Evolutionary conservation across 768 basidiomycete genomes (phyloP).

Genomic region (Megacollybia marginata): DNA sequence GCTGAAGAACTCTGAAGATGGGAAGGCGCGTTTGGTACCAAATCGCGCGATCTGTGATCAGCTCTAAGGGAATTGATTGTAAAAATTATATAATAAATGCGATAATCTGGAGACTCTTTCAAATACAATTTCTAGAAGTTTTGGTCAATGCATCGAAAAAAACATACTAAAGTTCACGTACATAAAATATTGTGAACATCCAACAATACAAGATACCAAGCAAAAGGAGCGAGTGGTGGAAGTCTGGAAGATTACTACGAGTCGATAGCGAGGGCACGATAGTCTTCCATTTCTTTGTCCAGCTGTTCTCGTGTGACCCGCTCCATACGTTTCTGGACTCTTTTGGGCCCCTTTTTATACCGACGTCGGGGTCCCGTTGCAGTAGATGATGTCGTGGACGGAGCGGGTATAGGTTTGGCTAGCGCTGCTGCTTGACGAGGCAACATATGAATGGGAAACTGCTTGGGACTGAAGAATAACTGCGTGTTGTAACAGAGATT

Average conservation of each 20-base stretch:
- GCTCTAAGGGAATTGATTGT: too few relatives aligned
- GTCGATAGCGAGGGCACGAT: constrained; percentile 36
- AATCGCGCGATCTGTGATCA: too few relatives aligned
- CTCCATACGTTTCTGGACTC: constrained; percentile 49
- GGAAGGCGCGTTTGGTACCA: too few relatives aligned
- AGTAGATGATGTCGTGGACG: background rate
- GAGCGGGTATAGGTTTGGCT: constrained; percentile 8
- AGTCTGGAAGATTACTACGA: constrained; percentile 16
- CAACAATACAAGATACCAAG: constrained; percentile 4
- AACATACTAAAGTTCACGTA: too few relatives aligned
- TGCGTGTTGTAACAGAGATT: too few relatives aligned
- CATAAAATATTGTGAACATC: background rate
- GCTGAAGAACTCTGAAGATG: too few relatives aligned
- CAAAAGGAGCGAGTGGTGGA: constrained; percentile 2
- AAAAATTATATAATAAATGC: too few relatives aligned
- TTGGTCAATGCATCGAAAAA: too few relatives aligned
- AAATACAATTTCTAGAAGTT: too few relatives aligned
- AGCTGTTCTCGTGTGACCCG: constrained; percentile 41
- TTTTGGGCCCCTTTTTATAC: constrained; percentile 66
- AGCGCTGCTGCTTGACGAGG: constrained; percentile 16
- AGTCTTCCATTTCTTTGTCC: constrained; percentile 79
- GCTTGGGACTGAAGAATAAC: background rate
- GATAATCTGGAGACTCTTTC: too few relatives aligned
- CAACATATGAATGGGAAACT: constrained; percentile 5
- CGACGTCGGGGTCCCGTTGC: constrained; percentile 28